Base-by-base conservation (phyloP, 108 stramenopile genomes). In the Ochromonas danica region DNA sequence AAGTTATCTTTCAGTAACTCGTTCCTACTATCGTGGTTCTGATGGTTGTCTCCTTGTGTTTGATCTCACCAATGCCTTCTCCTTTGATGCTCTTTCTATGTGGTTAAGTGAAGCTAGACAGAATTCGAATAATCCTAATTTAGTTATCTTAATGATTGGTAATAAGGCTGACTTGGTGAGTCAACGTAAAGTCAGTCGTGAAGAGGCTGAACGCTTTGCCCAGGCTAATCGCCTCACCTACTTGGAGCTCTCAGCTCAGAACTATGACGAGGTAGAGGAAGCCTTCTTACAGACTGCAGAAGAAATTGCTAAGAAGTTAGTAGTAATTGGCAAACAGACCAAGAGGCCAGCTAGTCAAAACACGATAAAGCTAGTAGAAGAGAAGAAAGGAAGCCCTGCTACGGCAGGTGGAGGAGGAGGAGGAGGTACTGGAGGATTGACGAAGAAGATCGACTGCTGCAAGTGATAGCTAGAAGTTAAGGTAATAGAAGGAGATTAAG, bases 11-110 rank as follows among this genome's bases (percentile, higher is more conserved):
- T 79, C 70, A 35, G 51, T 86, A 22, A 83, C 82, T 39, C 70
- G 85, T 51, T 40, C 71, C 28, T 86, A 74, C 61, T 86, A 85
- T 43, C 36, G 81, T 1, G 84, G 84, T 2, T 43, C 86, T 0
- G 84, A 82, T 17, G 84, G 86, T 0, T 82, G 78, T 63, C 39
- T 86, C 43, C 78, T 86, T 40, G 84, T 85, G 31, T 86, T 85
- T 75, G 86, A 86, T 74, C 80, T 86, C 83, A 80, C 85, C 1
- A 25, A 62, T 2, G 31, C 83, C 41, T 63, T 62, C 22, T 79
- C 83, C 6, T 85, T 82, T 17, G 83, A 84, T 10, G 57, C 70
- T 35, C 78, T 84, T 10, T 80, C 81, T 27, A 0, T 28, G 0
- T 0, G 40, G 40, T 51, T 75, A n/a, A 40, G 39, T 70, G 67